Evolutionary conservation across 306 rosid species (phyloP).

Genomic region (Bauhinia variegata): DNA sequence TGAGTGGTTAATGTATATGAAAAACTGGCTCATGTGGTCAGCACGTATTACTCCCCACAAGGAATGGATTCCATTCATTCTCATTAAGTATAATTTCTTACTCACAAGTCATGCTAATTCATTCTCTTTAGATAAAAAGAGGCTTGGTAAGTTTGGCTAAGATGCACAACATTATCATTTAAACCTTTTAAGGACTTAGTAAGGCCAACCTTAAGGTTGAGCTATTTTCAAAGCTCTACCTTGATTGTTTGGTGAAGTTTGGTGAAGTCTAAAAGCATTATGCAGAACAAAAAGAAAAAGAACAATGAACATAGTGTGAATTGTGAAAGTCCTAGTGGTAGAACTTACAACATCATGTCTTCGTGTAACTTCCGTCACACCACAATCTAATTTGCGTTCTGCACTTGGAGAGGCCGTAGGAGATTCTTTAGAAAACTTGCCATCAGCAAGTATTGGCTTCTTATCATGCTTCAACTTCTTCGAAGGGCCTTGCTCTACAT

Average conservation of each 20-base stretch:
- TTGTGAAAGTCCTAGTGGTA: constrained; percentile 37
- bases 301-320: constrained; percentile 27
- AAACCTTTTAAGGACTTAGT: constrained; percentile 2
- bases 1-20: no score
- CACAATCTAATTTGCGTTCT: constrained; percentile 41
- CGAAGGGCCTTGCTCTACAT: constrained; percentile 41
- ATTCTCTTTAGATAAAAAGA: no score
- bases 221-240: constrained; percentile 5
- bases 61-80: no score
- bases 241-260: constrained; percentile 8
- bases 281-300: constrained; percentile 33
- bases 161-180: neutral
- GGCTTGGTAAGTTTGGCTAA: neutral
- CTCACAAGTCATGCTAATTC: no score
- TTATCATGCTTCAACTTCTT: constrained; percentile 56
- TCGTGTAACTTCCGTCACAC: constrained; percentile 49
- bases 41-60: no score
- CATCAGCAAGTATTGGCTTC: constrained; percentile 30
- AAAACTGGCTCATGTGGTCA: no score
- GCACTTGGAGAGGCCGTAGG: constrained; percentile 10
- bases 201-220: constrained; percentile 12
- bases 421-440: constrained; percentile 47
- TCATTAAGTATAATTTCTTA: no score
- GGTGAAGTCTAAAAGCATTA: constrained; percentile 22
- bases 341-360: constrained; percentile 66